phyloP scores from a whole-genome alignment of 2,329 filamentous ascomycete genomes.

The Boeremia exigua region DNA sequence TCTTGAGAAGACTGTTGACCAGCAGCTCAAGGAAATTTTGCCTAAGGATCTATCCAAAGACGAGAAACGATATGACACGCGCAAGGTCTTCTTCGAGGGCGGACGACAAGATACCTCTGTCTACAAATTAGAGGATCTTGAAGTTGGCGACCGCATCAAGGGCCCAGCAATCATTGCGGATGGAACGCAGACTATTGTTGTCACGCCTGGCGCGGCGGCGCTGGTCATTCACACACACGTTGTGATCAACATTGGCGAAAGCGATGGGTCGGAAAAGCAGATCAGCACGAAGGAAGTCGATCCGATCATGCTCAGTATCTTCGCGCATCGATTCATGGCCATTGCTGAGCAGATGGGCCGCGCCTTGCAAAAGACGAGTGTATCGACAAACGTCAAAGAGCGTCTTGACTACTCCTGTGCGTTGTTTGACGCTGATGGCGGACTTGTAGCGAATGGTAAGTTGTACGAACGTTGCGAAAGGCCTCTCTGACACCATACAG shows the following conservation, averaged over 20 bases:
- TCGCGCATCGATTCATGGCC: slow-evolving; percentile 83
- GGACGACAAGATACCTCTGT: slow-evolving; percentile 79
- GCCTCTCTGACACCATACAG: slow-evolving; percentile 37
- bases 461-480: not conserved
- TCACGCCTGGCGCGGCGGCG: slow-evolving; percentile 78
- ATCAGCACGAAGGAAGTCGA: slow-evolving; percentile 66
- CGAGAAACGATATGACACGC: slow-evolving; percentile 70
- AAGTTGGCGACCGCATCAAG: slow-evolving; percentile 72
- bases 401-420: slow-evolving; percentile 84
- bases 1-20: slow-evolving; percentile 80
- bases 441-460: slow-evolving; percentile 73
- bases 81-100: slow-evolving; percentile 83
- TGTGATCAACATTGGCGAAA: slow-evolving; percentile 78
- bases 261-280: slow-evolving; percentile 56
- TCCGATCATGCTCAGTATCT: slow-evolving; percentile 78
- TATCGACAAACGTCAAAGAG: slow-evolving; percentile 82
- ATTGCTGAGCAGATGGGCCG: slow-evolving; percentile 86
- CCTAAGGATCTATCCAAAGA: slow-evolving; percentile 62
- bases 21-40: slow-evolving; percentile 76
- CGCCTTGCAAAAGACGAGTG: slow-evolving; percentile 78
- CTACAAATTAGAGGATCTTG: slow-evolving; percentile 79
- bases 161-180: slow-evolving; percentile 89
- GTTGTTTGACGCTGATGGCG: slow-evolving; percentile 76
- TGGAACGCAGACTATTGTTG: slow-evolving; percentile 88
- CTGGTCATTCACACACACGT: slow-evolving; percentile 85